Percentiles rank a stretch among this genome's conserved stretches.
Evolutionary conservation across 495 filamentous ascomycete genomes (phyloP).

Genomic region (Xylaria sp.): DNA sequence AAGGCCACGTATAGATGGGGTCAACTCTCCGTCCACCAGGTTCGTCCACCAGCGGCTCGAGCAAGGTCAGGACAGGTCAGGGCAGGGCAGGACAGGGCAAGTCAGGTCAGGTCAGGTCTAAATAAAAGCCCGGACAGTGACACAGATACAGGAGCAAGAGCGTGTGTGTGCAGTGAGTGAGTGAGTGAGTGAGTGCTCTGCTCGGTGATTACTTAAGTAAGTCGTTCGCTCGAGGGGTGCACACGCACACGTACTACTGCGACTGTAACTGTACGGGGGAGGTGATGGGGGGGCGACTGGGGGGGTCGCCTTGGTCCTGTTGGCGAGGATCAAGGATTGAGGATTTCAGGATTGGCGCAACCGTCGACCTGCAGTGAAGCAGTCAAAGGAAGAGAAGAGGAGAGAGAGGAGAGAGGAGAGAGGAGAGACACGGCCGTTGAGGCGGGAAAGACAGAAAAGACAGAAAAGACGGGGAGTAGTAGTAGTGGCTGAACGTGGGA

Average conservation of each 20-base stretch:
- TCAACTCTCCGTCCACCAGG: background rate
- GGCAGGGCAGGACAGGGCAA: too few relatives aligned
- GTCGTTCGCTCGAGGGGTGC: background rate
- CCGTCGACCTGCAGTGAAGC: constrained; percentile 5
- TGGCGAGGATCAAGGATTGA: constrained; percentile 16
- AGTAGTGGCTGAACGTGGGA: background rate
- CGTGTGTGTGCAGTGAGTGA: too few relatives aligned
- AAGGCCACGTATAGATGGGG: constrained; percentile 11
- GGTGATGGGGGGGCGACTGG: too few relatives aligned
- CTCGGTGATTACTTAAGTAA: constrained; percentile 6
- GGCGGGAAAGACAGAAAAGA: background rate
- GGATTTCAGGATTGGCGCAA: too few relatives aligned
- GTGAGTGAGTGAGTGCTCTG: background rate
- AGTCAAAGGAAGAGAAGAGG: background rate
- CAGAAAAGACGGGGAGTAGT: too few relatives aligned
- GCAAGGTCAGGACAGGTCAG: too few relatives aligned
- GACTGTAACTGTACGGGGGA: too few relatives aligned
- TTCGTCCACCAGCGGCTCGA: too few relatives aligned
- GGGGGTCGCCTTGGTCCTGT: background rate
- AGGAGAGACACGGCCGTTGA: background rate
- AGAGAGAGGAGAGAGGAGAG: too few relatives aligned
- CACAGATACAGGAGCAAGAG: background rate
- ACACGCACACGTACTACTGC: background rate
- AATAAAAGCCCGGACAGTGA: constrained; percentile 4
- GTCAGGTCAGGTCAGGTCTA: too few relatives aligned